Conservation (phyloP, 106 monocot genomes). For the Allium sativum region DNA sequence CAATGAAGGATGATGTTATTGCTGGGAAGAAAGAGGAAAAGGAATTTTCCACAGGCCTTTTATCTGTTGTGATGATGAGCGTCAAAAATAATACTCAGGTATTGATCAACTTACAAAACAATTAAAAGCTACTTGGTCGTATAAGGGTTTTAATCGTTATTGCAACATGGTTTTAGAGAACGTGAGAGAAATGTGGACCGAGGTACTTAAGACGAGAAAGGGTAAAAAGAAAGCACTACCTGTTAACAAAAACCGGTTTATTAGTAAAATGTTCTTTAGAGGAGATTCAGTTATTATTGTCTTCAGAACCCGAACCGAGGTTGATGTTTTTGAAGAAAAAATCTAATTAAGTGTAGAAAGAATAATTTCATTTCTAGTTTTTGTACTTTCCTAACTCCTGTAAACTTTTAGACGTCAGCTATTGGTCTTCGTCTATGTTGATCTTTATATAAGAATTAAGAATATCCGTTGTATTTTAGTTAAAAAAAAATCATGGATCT, state of each 20-base stretch:
- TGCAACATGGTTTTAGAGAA: slow-evolving; percentile 78
- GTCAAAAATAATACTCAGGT: slow-evolving; percentile 90
- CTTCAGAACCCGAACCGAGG: slow-evolving; percentile 70
- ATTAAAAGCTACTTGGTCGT: slow-evolving; percentile 57
- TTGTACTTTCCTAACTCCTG: no score
- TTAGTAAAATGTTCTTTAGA: slow-evolving; percentile 92
- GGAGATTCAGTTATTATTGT: slow-evolving; percentile 92
- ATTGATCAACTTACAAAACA: slow-evolving; percentile 63
- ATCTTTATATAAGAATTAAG: no score
- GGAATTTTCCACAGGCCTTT: slow-evolving; percentile 66
- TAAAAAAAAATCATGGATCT: no score
- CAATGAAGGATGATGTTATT: no score
- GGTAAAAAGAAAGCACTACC: slow-evolving; percentile 90
- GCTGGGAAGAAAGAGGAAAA: slow-evolving; percentile 59
- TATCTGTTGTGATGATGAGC: slow-evolving; percentile 84
- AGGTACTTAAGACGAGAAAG: slow-evolving; percentile 80
- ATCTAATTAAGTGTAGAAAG: background rate
- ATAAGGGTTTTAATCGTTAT: slow-evolving; percentile 66
- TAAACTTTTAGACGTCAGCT: no score
- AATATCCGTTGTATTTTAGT: no score
- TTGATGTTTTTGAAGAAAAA: background rate
- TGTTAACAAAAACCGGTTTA: slow-evolving; percentile 89
- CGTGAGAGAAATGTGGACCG: slow-evolving; percentile 80
- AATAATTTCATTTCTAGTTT: background rate
- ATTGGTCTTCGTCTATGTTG: no score